Conservation (phyloP, 2,329 filamentous ascomycete genomes). For the Fusarium fracticaudum region DNA sequence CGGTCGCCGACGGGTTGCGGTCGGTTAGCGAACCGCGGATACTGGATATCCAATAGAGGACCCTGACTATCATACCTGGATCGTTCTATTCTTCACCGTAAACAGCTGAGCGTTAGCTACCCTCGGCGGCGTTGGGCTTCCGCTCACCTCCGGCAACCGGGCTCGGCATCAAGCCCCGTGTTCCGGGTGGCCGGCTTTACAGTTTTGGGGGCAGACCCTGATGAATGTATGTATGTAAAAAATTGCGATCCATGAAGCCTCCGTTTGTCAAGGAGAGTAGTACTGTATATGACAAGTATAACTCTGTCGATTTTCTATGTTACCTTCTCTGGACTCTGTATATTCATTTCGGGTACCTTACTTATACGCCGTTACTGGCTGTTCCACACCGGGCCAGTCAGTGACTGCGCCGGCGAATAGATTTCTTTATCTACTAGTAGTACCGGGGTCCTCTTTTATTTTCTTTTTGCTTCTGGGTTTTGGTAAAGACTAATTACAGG, state of each 20-base stretch:
- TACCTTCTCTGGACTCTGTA: not conserved
- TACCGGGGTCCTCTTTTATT: not conserved
- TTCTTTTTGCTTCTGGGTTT: not conserved
- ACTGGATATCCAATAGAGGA: conserved; percentile 16
- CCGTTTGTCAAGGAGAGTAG: not conserved
- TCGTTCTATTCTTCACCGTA: not conserved
- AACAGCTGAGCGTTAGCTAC: not conserved
- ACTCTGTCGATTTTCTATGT: not conserved
- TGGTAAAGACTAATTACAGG: not conserved
- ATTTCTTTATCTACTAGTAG: not conserved
- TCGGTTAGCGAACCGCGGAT: conserved; percentile 30
- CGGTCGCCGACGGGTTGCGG: conserved; percentile 38
- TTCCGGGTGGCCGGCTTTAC: conserved; percentile 27
- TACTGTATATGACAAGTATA: not conserved
- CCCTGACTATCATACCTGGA: conserved; percentile 1
- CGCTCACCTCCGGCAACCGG: conserved; percentile 34
- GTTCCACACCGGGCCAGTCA: conserved; percentile 26
- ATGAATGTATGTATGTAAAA: not conserved
- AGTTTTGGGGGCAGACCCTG: not conserved
- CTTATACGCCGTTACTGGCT: conserved; percentile 32
- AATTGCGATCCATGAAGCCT: too few species aligned
- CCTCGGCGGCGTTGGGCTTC: conserved; percentile 24
- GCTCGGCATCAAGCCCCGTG: conserved; percentile 24
- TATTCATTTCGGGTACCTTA: conserved; percentile 37
- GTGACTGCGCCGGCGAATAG: not conserved